Conservation (phyloP, 177 flowering plant genomes). For the Vitis hybrid region DNA sequence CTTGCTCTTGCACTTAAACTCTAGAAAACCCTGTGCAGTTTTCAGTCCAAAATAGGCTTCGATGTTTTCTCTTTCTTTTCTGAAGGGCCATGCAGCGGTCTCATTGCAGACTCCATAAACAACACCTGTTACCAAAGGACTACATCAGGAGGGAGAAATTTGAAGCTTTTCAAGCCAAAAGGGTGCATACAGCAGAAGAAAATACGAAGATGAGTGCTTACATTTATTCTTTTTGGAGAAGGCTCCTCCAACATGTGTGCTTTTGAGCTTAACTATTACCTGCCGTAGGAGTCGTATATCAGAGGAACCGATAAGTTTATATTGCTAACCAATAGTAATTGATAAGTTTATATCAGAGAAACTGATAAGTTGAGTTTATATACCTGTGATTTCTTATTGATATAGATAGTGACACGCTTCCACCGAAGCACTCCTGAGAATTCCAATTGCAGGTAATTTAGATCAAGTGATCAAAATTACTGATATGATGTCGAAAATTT, state of each 20-base stretch:
- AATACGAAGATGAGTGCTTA: slow-evolving; percentile 30
- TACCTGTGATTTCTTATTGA: slow-evolving; percentile 80
- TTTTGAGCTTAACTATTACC: slow-evolving; percentile 71
- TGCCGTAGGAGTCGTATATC: slow-evolving; percentile 19
- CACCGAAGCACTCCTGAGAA: slow-evolving; percentile 55
- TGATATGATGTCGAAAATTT: too few species aligned
- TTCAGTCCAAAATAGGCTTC: slow-evolving; percentile 70
- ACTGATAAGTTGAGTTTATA: not conserved
- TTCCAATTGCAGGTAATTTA: not conserved
- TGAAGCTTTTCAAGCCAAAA: too few species aligned
- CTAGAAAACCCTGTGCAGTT: slow-evolving; percentile 79
- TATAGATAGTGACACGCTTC: slow-evolving; percentile 66
- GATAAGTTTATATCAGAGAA: not conserved
- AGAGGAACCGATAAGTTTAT: not conserved
- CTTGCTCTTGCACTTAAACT: slow-evolving; percentile 85
- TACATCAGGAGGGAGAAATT: too few species aligned
- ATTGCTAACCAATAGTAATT: not conserved
- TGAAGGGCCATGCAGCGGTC: slow-evolving; percentile 52
- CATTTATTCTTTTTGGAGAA: slow-evolving; percentile 83
- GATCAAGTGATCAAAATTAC: too few species aligned
- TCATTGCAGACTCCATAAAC: slow-evolving; percentile 82
- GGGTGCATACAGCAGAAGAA: too few species aligned
- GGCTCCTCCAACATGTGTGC: slow-evolving; percentile 86
- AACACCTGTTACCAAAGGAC: slow-evolving; percentile 44
- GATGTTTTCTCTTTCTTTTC: slow-evolving; percentile 43